A percentile compares a stretch with the other conserved stretches of the same genome.
Evolutionary conservation across 257 asterid genomes (phyloP).

Genomic region (Nicotiana otophora): DNA sequence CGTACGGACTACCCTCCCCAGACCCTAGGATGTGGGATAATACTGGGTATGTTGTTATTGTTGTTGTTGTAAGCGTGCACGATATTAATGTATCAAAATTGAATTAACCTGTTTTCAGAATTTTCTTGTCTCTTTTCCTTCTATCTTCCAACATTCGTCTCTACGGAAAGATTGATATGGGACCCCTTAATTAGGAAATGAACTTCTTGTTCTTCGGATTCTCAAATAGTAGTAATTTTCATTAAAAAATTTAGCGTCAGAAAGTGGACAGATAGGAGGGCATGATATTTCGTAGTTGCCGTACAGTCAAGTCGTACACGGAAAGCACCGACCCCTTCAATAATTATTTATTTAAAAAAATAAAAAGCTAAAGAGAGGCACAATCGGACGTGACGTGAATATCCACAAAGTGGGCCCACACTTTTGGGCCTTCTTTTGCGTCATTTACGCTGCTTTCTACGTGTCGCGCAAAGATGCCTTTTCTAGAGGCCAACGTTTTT

Average conservation of each 20-base stretch:
- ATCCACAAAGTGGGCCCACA: constrained; percentile 10
- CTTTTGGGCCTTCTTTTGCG: background rate
- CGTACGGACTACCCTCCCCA: too few relatives aligned
- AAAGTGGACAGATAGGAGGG: background rate
- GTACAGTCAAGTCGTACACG: constrained; percentile 42
- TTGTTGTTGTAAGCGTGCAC: too few relatives aligned
- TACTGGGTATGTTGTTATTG: too few relatives aligned
- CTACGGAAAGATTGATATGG: background rate
- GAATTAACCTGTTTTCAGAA: background rate
- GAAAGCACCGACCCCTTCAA: constrained; percentile 21
- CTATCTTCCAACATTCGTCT: background rate
- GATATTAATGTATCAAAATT: too few relatives aligned
- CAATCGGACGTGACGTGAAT: constrained; percentile 25
- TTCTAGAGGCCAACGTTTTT: background rate
- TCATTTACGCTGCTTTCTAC: constrained; percentile 17
- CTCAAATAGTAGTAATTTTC: background rate
- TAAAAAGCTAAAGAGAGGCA: background rate
- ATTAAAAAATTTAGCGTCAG: background rate
- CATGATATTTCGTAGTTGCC: constrained; percentile 20
- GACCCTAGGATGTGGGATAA: too few relatives aligned
- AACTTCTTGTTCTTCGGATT: background rate
- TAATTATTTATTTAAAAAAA: background rate
- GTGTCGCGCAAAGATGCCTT: background rate
- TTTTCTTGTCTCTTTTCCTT: background rate
- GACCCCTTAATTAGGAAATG: background rate